Evolutionary conservation across 805 yeast species (phyloP), one percentile per base, ranked within the genome.

Genomic region (Teunomyces stri): DNA sequence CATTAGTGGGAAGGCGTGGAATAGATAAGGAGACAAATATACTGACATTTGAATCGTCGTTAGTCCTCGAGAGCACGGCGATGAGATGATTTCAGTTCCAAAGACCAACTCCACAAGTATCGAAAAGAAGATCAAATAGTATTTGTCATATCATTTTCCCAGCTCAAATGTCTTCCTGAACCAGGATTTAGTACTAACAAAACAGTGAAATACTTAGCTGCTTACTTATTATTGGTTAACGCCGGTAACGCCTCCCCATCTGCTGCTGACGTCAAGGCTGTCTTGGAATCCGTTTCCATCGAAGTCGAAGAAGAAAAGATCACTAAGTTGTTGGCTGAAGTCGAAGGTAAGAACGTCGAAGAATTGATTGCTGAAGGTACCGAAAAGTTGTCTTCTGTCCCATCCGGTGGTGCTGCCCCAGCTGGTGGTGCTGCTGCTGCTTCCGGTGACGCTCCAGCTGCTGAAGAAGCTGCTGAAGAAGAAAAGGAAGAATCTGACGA

Each of bases 191-290:
- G 25, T 61, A 62, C 68, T 64, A 64, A 64, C 68, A 46, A 31
- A 29, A 21, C 41, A 69, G 71, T 70, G 75, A 70, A 69, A 68
- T 70, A 70, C 74, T 65, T 70, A 62, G 75, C 75, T 64, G 75
- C 75, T 60, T 70, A 70, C 72, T 68, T 70, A 62, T 69, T 70
- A 65, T 69, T 70, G 66, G 72, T 68, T 55, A 68, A 69, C 70
- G 74, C 73, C 66, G 75, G 75, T 59, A 69, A 70, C 70, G 54
- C 72, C 51, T 51, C 73, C 52, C 75, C 75, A 62, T 66, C 74
- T 52, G 70, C 72, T 50, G 64, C 74, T 45, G 74, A 69, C 60
- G 53, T 70, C 68, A 64, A 62, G 59, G 52, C 63, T 46, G 72
- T 70, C 55, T 68, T 70, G 60, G 69, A 65, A 60, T 59, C 75